Evolutionary conservation across 345 rosid genomes (phyloP).

Genomic region (Populus ilicifolia): DNA sequence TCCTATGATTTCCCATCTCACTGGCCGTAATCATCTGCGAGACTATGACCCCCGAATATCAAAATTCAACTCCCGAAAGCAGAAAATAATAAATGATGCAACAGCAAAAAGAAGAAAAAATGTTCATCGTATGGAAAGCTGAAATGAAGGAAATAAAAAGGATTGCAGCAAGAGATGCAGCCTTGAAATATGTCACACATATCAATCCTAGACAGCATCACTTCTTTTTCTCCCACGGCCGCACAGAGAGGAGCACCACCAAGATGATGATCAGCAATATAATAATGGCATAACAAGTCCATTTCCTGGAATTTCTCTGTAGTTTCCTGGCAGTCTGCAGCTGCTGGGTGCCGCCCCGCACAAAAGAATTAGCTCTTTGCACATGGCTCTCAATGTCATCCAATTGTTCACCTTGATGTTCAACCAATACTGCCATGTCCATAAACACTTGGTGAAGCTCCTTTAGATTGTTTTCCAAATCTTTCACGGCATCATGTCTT

Average conservation of each 20-base stretch:
- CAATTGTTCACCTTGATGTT: slow-evolving; percentile 70
- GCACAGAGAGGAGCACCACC: slow-evolving; percentile 50
- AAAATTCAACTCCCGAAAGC: slow-evolving; percentile 1
- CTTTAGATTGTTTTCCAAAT: slow-evolving; percentile 66
- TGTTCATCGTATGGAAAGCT: not conserved
- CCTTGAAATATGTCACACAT: not conserved
- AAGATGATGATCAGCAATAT: slow-evolving; percentile 58
- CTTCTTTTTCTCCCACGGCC: slow-evolving; percentile 49
- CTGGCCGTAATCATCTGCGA: not conserved
- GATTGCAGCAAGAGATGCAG: not conserved
- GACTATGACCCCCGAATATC: not conserved
- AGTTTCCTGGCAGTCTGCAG: slow-evolving; percentile 54
- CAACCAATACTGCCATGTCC: slow-evolving; percentile 81
- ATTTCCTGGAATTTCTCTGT: slow-evolving; percentile 78
- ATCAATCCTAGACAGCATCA: not conserved
- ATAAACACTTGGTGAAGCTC: slow-evolving; percentile 88
- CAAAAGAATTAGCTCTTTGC: slow-evolving; percentile 64
- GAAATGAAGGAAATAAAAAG: not conserved
- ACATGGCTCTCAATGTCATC: slow-evolving; percentile 82
- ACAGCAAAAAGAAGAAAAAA: not conserved
- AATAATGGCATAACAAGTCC: slow-evolving; percentile 64
- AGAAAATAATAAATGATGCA: not conserved
- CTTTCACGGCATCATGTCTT: slow-evolving; percentile 84
- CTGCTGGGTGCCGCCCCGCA: slow-evolving; percentile 51
- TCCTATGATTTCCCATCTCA: not conserved